These are phyloP conservation scores for Torulaspora pretoriensis DNA, from an alignment of 1,139 yeast genomes.

Conservation along the genomic window DNA sequence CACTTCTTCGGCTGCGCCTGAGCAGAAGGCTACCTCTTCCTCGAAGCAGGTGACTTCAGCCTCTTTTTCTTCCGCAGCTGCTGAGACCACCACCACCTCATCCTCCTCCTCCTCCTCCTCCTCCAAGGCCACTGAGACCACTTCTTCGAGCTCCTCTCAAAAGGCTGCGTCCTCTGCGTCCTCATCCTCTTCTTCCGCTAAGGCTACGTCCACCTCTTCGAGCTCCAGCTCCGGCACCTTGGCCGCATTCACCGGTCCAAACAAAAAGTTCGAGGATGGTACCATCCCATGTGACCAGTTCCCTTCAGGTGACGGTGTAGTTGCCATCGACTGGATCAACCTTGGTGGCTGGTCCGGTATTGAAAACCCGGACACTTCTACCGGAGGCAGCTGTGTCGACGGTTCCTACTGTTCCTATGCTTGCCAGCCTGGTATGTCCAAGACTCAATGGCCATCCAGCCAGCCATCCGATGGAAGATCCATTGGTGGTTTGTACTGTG, in stretches of 20 bases:
- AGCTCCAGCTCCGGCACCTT: slow-evolving; percentile 52
- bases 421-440: slow-evolving; percentile 87
- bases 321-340: slow-evolving; percentile 54
- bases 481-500: slow-evolving; percentile 73
- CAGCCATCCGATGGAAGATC: slow-evolving; percentile 76
- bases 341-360: slow-evolving; percentile 75
- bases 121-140: slow-evolving; percentile 24
- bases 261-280: slow-evolving; percentile 58
- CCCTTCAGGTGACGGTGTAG: slow-evolving; percentile 72
- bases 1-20: slow-evolving; percentile 41
- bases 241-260: slow-evolving; percentile 48
- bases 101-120: no score
- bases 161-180: neutral
- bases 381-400: slow-evolving; percentile 64
- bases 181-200: slow-evolving; percentile 16
- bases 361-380: slow-evolving; percentile 55
- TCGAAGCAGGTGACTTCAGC: slow-evolving; percentile 31
- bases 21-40: slow-evolving; percentile 37
- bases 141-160: slow-evolving; percentile 12
- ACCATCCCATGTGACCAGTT: slow-evolving; percentile 54
- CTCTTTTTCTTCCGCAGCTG: slow-evolving; percentile 21
- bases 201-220: slow-evolving; percentile 35
- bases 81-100: slow-evolving; percentile 15
- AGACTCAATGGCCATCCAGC: slow-evolving; percentile 76
- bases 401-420: slow-evolving; percentile 82